phyloP scores from a whole-genome alignment of 2,329 filamentous ascomycete species.

The Cladosporium austrohemisphaericum region DNA sequence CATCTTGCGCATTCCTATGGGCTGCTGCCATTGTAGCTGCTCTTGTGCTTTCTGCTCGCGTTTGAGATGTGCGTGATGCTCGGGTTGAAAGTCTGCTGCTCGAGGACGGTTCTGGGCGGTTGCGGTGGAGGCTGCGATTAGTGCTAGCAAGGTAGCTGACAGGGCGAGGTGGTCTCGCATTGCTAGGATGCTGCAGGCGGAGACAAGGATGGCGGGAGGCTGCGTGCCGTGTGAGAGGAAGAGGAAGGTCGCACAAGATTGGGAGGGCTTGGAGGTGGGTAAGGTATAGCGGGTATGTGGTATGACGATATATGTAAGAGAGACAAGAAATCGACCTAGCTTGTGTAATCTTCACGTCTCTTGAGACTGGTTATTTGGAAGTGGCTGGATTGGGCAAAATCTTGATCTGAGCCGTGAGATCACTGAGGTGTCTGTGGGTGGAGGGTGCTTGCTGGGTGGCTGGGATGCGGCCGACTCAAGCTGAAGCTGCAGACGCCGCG shows the following conservation, averaged over 20 bases:
- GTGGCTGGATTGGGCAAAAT: slow-evolving; percentile 2
- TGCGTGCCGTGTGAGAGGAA: slow-evolving; percentile 2
- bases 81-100: slow-evolving; percentile 46
- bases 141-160: slow-evolving; percentile 25
- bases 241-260: slow-evolving; percentile 8
- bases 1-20: slow-evolving; percentile 69
- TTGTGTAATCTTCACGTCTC: slow-evolving; percentile 1
- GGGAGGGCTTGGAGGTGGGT: neutral
- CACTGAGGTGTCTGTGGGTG: too few species aligned
- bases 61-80: slow-evolving; percentile 43
- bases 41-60: slow-evolving; percentile 40
- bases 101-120: slow-evolving; percentile 40
- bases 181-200: slow-evolving; percentile 6
- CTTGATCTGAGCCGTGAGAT: slow-evolving; percentile 12
- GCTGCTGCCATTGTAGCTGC: slow-evolving; percentile 41
- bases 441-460: too few species aligned
- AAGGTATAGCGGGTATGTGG: neutral
- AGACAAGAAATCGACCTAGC: slow-evolving; percentile 14
- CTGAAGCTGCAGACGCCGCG: too few species aligned
- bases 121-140: slow-evolving; percentile 18
- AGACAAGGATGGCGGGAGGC: slow-evolving; percentile 10
- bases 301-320: neutral
- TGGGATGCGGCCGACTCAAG: slow-evolving; percentile 6
- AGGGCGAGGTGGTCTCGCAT: slow-evolving; percentile 28
- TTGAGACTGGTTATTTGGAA: neutral